Conservation (phyloP, 129 eudicot genomes). For the Centaurea solstitialis region DNA sequence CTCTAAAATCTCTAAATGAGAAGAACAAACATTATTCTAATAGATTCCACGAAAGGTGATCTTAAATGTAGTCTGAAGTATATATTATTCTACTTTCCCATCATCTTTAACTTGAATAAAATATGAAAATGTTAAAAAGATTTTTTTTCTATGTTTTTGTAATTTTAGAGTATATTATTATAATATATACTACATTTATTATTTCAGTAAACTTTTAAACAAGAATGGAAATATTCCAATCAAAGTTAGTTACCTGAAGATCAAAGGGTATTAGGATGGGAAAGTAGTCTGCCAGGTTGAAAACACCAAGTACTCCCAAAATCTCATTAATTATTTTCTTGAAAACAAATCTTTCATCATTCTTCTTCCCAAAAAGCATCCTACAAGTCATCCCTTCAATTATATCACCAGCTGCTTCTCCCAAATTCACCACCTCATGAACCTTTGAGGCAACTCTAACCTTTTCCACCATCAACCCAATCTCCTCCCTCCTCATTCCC, state of each 20-base stretch:
- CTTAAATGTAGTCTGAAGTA: no score
- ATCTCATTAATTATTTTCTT: constrained; percentile 12
- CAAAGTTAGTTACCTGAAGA: constrained; percentile 39
- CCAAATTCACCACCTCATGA: constrained; percentile 19
- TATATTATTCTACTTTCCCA: no score
- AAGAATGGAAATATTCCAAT: no score
- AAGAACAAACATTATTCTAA: no score
- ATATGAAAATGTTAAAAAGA: no score
- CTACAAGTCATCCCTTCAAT: constrained; percentile 34
- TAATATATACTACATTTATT: no score
- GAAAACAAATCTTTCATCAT: constrained; percentile 27
- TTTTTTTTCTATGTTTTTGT: no score
- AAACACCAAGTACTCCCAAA: constrained; percentile 10
- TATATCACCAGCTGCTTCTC: constrained; percentile 17
- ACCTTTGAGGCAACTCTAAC: constrained; percentile 6
- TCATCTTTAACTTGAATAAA: no score
- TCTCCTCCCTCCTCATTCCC: constrained; percentile 36
- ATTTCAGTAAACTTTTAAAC: no score
- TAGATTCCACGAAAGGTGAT: no score
- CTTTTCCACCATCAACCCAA: constrained; percentile 13
- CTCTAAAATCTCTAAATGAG: no score
- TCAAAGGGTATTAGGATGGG: constrained; percentile 34
- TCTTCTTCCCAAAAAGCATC: constrained; percentile 40
- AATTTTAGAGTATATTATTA: no score
- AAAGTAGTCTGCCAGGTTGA: constrained; percentile 36